phyloP scores from a whole-genome alignment of 495 filamentous ascomycete species.

The Penicillium nucicola region DNA sequence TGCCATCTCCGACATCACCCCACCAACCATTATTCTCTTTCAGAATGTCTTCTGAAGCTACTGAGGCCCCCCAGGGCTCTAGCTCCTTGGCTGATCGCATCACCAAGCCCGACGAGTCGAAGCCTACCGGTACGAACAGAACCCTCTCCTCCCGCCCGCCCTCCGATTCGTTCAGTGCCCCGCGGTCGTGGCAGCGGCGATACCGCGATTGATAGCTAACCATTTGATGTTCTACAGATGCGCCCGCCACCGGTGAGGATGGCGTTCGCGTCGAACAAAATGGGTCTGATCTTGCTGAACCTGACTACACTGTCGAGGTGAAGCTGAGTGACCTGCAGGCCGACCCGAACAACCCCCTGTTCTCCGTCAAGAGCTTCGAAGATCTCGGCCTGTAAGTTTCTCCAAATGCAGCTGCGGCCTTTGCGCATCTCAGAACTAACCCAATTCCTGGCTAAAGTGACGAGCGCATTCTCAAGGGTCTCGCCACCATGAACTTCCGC shows the following conservation, averaged over 20 bases:
- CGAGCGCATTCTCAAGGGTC: conserved; percentile 54
- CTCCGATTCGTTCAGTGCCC: conserved; percentile 4
- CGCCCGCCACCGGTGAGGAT: conserved; percentile 32
- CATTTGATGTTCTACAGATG: conserved; percentile 15
- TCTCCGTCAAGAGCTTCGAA: conserved; percentile 79
- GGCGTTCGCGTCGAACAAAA: conserved; percentile 41
- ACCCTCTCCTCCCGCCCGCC: conserved; percentile 9
- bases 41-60: conserved; percentile 35
- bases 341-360: conserved; percentile 83
- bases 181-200: neutral
- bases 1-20: neutral
- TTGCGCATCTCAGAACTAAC: conserved; percentile 5
- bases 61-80: conserved; percentile 20
- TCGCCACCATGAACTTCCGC: conserved; percentile 80
- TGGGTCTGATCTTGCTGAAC: conserved; percentile 63
- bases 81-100: conserved; percentile 62
- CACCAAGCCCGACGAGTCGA: conserved; percentile 41
- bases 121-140: conserved; percentile 27
- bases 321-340: conserved; percentile 86
- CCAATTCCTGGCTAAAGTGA: conserved; percentile 33
- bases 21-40: neutral
- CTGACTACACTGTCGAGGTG: conserved; percentile 79
- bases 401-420: neutral
- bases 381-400: conserved; percentile 74
- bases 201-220: conserved; percentile 9